Evolutionary conservation across 2,329 filamentous ascomycete species (phyloP).

Genomic region (Arthroderma uncinatum): DNA sequence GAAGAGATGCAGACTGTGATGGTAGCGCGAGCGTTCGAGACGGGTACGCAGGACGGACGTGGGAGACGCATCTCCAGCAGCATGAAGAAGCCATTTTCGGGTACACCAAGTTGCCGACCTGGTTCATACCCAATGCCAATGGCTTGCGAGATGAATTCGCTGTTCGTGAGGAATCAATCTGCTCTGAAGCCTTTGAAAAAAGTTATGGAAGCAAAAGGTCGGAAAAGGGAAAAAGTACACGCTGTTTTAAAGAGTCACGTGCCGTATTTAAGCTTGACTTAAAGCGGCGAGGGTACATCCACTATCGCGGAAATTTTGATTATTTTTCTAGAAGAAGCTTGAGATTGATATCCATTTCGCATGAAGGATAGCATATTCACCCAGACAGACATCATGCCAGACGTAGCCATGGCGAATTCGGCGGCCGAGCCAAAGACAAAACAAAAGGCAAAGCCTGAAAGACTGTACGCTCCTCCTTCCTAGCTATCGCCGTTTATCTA

Average conservation of each 20-base stretch:
- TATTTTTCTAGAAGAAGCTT: background rate
- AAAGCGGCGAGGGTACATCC: background rate
- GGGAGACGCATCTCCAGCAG: conserved; percentile 49
- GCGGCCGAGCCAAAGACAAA: conserved; percentile 15
- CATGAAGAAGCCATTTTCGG: conserved; percentile 44
- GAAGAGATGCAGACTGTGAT: conserved; percentile 12
- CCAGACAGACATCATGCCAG: conserved; percentile 19
- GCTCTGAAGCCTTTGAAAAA: background rate
- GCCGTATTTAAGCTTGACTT: background rate
- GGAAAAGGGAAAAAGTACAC: background rate
- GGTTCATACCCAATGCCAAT: background rate
- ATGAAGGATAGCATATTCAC: background rate
- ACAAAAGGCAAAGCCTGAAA: conserved; percentile 27
- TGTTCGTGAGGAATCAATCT: background rate
- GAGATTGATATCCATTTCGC: background rate
- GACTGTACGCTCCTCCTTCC: conserved; percentile 26
- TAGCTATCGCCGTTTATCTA: background rate
- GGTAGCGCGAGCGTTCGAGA: background rate
- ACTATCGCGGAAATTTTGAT: background rate
- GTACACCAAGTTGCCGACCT: background rate
- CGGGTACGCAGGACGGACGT: conserved; percentile 30
- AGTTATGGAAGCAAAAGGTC: background rate
- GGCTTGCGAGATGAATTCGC: background rate
- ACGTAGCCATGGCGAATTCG: conserved; percentile 20
- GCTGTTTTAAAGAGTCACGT: background rate